A percentile compares a stretch with the other conserved stretches of the same genome.
These are phyloP conservation scores for Dispira simplex DNA, from an alignment of 192 early-diverging fungal species.

Conservation along the genomic window DNA sequence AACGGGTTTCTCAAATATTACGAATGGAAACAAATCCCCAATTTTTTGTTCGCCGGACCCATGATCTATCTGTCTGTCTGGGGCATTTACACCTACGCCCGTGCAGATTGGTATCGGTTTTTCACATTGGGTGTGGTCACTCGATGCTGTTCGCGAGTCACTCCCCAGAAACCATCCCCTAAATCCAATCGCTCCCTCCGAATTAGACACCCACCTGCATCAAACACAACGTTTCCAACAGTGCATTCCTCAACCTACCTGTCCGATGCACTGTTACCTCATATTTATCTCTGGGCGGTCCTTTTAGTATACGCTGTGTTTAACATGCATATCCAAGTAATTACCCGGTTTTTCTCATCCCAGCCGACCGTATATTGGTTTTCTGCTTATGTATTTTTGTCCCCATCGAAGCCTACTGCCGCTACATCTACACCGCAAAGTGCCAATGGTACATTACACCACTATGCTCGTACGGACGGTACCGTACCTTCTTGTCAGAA, in stretches of 20 bases:
- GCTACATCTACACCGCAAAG: neutral
- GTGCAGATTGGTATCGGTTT: conserved; percentile 32
- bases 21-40: conserved; percentile 67
- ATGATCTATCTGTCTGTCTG: conserved; percentile 46
- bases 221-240: conserved; percentile 1
- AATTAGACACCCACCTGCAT: neutral
- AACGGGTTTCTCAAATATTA: conserved; percentile 77
- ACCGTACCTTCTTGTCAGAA: too few relatives aligned
- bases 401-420: neutral
- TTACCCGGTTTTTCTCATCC: conserved; percentile 70
- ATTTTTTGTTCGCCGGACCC: conserved; percentile 75
- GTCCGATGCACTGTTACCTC: conserved; percentile 24
- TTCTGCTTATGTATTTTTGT: conserved; percentile 35
- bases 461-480: too few relatives aligned
- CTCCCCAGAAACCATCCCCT: too few relatives aligned
- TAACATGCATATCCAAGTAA: conserved; percentile 84
- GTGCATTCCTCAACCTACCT: conserved; percentile 10
- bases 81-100: conserved; percentile 40
- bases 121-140: conserved; percentile 35
- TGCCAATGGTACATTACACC: too few relatives aligned
- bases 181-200: neutral
- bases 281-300: conserved; percentile 53
- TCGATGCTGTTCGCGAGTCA: neutral
- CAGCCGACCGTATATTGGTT: conserved; percentile 72
- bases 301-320: conserved; percentile 42